phyloP scores from a whole-genome alignment of 2,329 filamentous ascomycete species.

The Fusarium sororula region DNA sequence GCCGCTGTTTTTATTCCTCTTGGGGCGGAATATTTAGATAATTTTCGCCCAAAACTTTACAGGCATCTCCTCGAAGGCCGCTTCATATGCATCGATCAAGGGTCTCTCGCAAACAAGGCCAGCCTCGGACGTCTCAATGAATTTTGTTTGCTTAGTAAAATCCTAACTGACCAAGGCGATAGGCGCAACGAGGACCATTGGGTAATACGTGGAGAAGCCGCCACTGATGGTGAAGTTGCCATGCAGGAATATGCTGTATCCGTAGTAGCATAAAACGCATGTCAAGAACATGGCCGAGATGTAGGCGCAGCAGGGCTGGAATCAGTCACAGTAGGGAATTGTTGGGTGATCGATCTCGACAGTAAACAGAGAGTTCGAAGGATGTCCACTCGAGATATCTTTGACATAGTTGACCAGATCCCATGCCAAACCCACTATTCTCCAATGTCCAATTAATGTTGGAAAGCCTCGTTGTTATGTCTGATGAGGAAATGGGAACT shows the following conservation, averaged over 20 bases:
- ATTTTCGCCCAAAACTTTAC: background rate
- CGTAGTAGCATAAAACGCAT: background rate
- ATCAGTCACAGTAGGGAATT: too few relatives aligned
- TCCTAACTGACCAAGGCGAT: conserved; percentile 1
- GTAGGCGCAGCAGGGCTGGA: too few relatives aligned
- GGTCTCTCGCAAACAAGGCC: conserved; percentile 8
- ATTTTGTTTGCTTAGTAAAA: conserved; percentile 5
- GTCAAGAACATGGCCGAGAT: too few relatives aligned
- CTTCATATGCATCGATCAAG: conserved; percentile 2
- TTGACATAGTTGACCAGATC: too few relatives aligned
- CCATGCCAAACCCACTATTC: too few relatives aligned
- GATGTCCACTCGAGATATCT: too few relatives aligned
- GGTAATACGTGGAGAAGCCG: conserved; percentile 8
- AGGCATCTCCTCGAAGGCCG: background rate
- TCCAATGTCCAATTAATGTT: too few relatives aligned
- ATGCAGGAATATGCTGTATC: background rate
- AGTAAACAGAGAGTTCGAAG: too few relatives aligned
- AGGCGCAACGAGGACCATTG: background rate
- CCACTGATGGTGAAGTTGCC: background rate
- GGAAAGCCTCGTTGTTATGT: background rate
- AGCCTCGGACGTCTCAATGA: background rate
- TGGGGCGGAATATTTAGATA: background rate
- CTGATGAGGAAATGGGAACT: background rate
- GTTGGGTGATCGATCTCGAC: too few relatives aligned
- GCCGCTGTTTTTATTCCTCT: background rate